Base-by-base conservation (phyloP, 1,139 yeast species). In the Suhomyces bokatorum region DNA sequence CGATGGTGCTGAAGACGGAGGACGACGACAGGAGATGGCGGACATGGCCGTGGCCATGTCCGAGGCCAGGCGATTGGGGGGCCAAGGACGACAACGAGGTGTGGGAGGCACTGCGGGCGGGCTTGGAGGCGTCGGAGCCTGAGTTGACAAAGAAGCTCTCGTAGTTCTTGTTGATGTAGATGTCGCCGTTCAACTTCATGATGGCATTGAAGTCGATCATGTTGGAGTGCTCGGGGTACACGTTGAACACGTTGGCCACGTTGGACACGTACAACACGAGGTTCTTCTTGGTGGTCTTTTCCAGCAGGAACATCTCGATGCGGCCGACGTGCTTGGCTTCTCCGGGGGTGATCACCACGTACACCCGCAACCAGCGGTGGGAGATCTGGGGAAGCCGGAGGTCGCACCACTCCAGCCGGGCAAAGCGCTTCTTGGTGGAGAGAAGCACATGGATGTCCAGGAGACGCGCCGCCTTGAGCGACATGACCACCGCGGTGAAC, bases 341-440 rank as follows among this genome's bases (percentile, higher is more conserved):
- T 15, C 69, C 65, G 0, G 83, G 82, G 14, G 63, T 59, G 16
- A 76, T 64, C 8, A 69, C 78, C 51, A 78, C 66, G 47, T 59
- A 77, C 42, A 79, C 77, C 55, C 77, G 70, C 28, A 79, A 59
- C 83, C 84, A 80, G 58, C 77, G 77, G 48, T 75, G 70, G 46
- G 79, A 76, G 36, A 79, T 64, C 51, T 76, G 81, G 7, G 85
- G 84, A 51, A 79, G 71, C 45, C 84, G 60, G 46, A 80, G 59
- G 53, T 79, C 75, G 57, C 80, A 77, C 84, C 84, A 80, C 54
- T 80, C 85, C 43, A 60, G 69, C 45, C 75, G 72, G 17, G 73
- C 60, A 42, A 68, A 66, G 46, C 76, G 66, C 53, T 77, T 75
- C 47, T 67, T 72, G 40, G 73, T 73, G 3, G 78, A 70, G 45